These are phyloP conservation scores for Sphagnum tenellum DNA, from an alignment of 225 moss, liverwort and hornwort species.

Conservation along the genomic window DNA sequence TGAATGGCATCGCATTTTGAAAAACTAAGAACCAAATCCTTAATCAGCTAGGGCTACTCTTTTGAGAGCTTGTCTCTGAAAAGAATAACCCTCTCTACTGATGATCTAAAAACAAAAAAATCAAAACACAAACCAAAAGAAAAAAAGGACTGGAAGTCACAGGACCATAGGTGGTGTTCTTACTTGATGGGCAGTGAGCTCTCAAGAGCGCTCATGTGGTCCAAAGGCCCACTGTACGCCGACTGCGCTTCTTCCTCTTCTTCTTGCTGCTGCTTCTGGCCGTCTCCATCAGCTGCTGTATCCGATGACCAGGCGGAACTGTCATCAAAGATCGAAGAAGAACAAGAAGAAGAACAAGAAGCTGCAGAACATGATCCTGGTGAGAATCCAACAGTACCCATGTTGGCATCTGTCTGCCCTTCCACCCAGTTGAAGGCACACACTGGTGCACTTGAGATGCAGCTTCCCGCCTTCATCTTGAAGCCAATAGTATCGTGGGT, in stretches of 20 bases:
- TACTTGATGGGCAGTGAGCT: constrained; percentile 85
- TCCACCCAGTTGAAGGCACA: no score
- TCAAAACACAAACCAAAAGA: no score
- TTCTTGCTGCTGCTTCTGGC: neutral
- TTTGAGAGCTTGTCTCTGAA: neutral
- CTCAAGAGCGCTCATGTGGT: constrained; percentile 49
- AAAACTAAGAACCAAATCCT: neutral
- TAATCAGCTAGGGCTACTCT: no score
- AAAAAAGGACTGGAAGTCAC: no score
- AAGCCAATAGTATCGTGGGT: constrained; percentile 26
- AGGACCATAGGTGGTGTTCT: neutral
- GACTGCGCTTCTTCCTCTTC: constrained; percentile 56
- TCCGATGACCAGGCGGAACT: constrained; percentile 57
- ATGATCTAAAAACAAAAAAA: no score
- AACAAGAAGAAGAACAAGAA: constrained; percentile 1
- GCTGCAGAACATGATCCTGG: no score
- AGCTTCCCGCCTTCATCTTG: constrained; percentile 13
- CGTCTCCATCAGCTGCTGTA: constrained; percentile 37
- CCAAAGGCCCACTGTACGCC: constrained; percentile 51
- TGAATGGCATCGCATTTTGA: no score
- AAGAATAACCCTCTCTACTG: no score
- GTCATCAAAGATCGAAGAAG: constrained; percentile 69
- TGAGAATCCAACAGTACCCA: no score
- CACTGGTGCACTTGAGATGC: constrained; percentile 11
- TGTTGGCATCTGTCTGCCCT: no score